Percentiles rank a stretch among this genome's conserved stretches.
Conservation (phyloP, 768 basidiomycete species). For the Trametopsis cervina region DNA sequence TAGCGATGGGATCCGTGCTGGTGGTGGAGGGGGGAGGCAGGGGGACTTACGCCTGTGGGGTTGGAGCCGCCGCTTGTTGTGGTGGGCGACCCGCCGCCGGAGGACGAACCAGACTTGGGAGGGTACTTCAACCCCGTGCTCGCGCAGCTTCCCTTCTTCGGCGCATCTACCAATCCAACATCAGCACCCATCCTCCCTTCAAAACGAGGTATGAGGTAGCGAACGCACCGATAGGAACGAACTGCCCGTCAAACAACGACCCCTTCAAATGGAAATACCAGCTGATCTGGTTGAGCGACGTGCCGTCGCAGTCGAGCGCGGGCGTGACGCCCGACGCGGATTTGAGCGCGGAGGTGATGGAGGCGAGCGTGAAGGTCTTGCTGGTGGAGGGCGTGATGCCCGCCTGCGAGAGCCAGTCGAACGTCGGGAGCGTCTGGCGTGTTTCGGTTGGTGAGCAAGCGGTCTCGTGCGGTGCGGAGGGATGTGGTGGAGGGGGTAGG, state of each 20-base stretch:
- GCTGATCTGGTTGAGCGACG: conserved; percentile 36
- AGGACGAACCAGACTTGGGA: conserved; percentile 38
- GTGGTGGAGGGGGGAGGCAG: neutral
- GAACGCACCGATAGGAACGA: conserved; percentile 49
- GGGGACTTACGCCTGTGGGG: neutral
- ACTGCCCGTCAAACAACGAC: conserved; percentile 59
- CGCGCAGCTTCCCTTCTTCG: conserved; percentile 41
- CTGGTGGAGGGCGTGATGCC: conserved; percentile 66
- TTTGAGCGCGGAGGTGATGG: conserved; percentile 48
- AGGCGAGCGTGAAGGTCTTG: conserved; percentile 49
- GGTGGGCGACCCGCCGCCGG: conserved; percentile 13
- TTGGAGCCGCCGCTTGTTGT: conserved; percentile 10
- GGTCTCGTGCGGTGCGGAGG: conserved; percentile 4
- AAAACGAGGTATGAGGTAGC: neutral
- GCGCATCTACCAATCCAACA: conserved; percentile 36
- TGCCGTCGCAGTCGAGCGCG: conserved; percentile 35
- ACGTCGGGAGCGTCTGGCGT: conserved; percentile 61
- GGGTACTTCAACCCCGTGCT: conserved; percentile 55
- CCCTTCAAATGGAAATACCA: conserved; percentile 65
- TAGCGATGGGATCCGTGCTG: no score
- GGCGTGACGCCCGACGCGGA: conserved; percentile 51
- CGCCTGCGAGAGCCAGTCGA: conserved; percentile 58
- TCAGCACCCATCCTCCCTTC: neutral
- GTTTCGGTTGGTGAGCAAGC: no score
- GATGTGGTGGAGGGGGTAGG: neutral